Evolutionary conservation across 306 rosid genomes (phyloP), one percentile per base, ranked within the genome.

Genomic region (Citrullus mucosospermus): DNA sequence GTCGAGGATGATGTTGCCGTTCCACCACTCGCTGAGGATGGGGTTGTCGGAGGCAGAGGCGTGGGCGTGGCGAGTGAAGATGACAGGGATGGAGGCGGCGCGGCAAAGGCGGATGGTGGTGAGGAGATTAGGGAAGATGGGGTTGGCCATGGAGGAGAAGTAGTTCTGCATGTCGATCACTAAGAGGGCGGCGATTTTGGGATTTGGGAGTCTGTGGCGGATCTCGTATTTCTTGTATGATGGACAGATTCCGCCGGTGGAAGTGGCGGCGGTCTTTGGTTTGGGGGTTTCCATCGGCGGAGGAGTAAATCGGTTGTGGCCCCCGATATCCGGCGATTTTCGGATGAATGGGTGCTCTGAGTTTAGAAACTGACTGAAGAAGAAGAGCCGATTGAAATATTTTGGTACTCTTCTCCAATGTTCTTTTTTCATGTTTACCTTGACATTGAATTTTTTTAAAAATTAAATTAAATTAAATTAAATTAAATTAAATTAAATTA

Each of bases 51-150:
- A 12, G 34, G 88, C 78, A 3, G 90, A 87, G 14, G 83, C 80
- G 75, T 90, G 91, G 66, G 75, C 50, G 90, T 92, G 97, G 80
- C 96, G 92, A 78, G 93, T 88, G 89, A 92, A 92, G 65, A 89
- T 78, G 54, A 90, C 78, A 8, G 93, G 96, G 78, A 92, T 83
- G 50, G 92, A 86, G 65, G 92, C 88, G 25, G 69, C 63, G 28
- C 90, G 84, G 83, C 96, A 90, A 83, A 92, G 85, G 39, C 25
- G 16, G 77, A 92, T 88, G 73, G 96, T 89, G 77, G 89, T 22
- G 80, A 86, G 89, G 87, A 92, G 80, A 81, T 78, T 84, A 6
- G 68, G 6, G 58, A 92, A 84, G 44, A 90, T 90, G 14, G 93
- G 90, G 0, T 79, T 67, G 76, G 88, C 91, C 62, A 87, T 86